Evolutionary conservation across 2,329 filamentous ascomycete genomes (phyloP).

Genomic region (Fusarium graminum): DNA sequence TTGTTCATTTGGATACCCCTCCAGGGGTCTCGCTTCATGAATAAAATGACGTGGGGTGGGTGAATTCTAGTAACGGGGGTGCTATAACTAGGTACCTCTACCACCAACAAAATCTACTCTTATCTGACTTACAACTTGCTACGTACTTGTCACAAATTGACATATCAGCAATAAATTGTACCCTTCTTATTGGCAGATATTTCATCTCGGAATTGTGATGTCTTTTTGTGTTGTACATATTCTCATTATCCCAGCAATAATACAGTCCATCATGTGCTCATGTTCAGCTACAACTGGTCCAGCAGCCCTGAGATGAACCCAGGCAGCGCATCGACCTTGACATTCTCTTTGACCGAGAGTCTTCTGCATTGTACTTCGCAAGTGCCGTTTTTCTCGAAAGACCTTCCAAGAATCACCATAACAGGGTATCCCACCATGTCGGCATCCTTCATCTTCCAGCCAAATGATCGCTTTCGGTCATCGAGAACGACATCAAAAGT

Average conservation of each 20-base stretch:
- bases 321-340: slow-evolving; percentile 61
- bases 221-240: slow-evolving; percentile 18
- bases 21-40: slow-evolving; percentile 46
- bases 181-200: not conserved
- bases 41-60: slow-evolving; percentile 52
- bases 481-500: slow-evolving; percentile 77
- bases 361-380: slow-evolving; percentile 85
- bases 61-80: slow-evolving; percentile 51
- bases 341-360: slow-evolving; percentile 71
- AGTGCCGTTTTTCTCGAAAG: slow-evolving; percentile 69
- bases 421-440: slow-evolving; percentile 91
- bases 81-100: too few species aligned
- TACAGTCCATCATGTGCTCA: not conserved
- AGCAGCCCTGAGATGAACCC: slow-evolving; percentile 62
- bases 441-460: slow-evolving; percentile 91
- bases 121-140: not conserved
- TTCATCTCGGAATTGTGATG: not conserved
- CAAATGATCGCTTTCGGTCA: slow-evolving; percentile 75
- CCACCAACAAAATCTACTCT: not conserved
- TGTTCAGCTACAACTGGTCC: slow-evolving; percentile 59
- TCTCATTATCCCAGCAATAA: slow-evolving; percentile 1
- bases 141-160: not conserved
- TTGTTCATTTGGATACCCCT: slow-evolving; percentile 42
- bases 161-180: not conserved
- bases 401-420: slow-evolving; percentile 80